Conservation (phyloP, 139 green algal genomes). For the Chlorella sp. region DNA sequence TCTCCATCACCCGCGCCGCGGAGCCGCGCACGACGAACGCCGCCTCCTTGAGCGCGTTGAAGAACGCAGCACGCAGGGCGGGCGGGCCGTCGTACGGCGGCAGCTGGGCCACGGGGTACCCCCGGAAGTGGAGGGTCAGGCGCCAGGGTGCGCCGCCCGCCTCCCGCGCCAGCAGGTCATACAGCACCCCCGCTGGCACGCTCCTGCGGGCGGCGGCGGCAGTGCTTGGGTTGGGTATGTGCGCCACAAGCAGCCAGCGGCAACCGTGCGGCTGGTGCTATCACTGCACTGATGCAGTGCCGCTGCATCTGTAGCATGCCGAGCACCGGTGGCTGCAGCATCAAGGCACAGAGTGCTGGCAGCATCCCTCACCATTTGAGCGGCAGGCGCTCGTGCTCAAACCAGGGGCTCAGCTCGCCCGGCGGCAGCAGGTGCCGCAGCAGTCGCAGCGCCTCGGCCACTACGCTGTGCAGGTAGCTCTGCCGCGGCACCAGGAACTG, state of each 20-base stretch:
- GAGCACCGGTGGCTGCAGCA: background rate
- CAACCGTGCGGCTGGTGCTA: too few relatives aligned
- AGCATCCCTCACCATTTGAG: slow-evolving; percentile 54
- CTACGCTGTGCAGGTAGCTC: slow-evolving; percentile 49
- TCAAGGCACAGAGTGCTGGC: background rate
- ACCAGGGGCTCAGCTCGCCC: slow-evolving; percentile 45
- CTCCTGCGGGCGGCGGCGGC: slow-evolving; percentile 30
- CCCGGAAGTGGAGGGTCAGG: slow-evolving; percentile 28
- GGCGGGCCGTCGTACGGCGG: slow-evolving; percentile 34
- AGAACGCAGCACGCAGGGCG: slow-evolving; percentile 37
- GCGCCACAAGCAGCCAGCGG: background rate
- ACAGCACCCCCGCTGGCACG: slow-evolving; percentile 52
- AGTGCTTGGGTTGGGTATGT: background rate
- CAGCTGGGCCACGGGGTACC: slow-evolving; percentile 21
- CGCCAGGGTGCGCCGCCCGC: slow-evolving; percentile 27
- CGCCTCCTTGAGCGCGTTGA: slow-evolving; percentile 69
- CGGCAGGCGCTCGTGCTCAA: slow-evolving; percentile 46
- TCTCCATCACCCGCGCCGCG: slow-evolving; percentile 56
- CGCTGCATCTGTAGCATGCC: background rate
- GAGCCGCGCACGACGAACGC: slow-evolving; percentile 48
- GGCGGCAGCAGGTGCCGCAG: slow-evolving; percentile 62
- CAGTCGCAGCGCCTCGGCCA: slow-evolving; percentile 25
- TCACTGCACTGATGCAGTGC: too few relatives aligned
- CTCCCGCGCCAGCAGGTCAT: slow-evolving; percentile 44
- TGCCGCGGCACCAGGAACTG: slow-evolving; percentile 47